Evolutionary conservation across 176 grass and related monocot genomes (phyloP), one percentile per base, ranked within the genome.

Genomic region (Zoysia japonica): DNA sequence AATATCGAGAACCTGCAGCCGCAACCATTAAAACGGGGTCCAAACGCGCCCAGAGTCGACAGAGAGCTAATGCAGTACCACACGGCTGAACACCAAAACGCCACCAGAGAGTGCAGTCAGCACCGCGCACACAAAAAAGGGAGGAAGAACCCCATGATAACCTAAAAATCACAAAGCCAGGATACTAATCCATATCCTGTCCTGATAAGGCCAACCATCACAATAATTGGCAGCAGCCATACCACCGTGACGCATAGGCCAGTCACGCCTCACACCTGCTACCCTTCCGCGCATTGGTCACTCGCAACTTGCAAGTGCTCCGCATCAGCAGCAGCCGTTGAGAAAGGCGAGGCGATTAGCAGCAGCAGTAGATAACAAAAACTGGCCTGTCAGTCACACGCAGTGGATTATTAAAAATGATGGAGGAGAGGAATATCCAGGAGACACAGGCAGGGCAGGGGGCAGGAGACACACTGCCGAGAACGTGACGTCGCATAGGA

Each of bases 121-220:
- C 51, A 46, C 11, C 63, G 2, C 47, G 37, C 48, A 16, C 46
- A 56, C 2, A 20, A 57, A 6, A 63, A 72, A 83, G 5, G 50
- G 6, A 15, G 9, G 28, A 28, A 28, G 28, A 28, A 28, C 68
- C 14, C 68, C n/a, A 74, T 6, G 80, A 88, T 68, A 84, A 83
- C 14, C 35, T 67, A 39, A 50, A 88, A 56, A 65, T 54, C 16
- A 13, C 2, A 0, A 16, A 37, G 28, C 28, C 28, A 52, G 52
- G 50, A 47, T 16, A 17, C 6, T 65, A 19, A 74, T 65, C 38
- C 71, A 47, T 40, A 52, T 19, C 11, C 16, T 39, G 63, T 10
- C 9, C 65, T 14, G 45, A 74, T 17, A 52, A 67, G 52, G 53
- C 69, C 50, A 79, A 68, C 14, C 20, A 61, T 62, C 45, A 16